Evolutionary conservation across 805 yeast genomes (phyloP).

Genomic region (Yarrowia deformans): DNA sequence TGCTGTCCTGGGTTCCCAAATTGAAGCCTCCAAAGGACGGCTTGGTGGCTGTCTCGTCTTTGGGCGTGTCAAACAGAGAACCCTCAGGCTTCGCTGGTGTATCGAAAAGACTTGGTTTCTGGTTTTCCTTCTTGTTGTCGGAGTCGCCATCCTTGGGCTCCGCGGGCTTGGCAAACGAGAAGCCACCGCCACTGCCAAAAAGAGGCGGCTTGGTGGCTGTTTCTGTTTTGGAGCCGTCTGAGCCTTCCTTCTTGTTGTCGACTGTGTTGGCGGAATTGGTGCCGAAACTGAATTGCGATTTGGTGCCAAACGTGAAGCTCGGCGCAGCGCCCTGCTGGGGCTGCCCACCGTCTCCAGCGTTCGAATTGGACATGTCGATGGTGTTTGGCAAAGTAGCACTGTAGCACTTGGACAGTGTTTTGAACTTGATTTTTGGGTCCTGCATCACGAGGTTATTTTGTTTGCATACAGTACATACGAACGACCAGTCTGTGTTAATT

Average conservation of each 20-base stretch:
- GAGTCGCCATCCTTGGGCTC: not conserved
- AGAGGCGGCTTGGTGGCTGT: not conserved
- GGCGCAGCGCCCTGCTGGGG: not conserved
- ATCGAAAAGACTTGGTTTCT: slow-evolving; percentile 19
- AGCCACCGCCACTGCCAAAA: not conserved
- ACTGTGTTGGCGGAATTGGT: not conserved
- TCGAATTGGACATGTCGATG: slow-evolving; percentile 31
- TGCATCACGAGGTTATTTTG: slow-evolving; percentile 19
- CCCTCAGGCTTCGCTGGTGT: slow-evolving; percentile 18
- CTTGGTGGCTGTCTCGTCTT: not conserved
- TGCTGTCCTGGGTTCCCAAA: not conserved
- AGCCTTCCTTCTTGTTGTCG: not conserved
- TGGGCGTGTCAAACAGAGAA: slow-evolving; percentile 3
- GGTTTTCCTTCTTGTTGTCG: not conserved
- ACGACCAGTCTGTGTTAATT: too few relatives aligned
- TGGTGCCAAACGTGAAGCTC: slow-evolving; percentile 6
- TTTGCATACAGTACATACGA: too few relatives aligned
- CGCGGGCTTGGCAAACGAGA: slow-evolving; percentile 1
- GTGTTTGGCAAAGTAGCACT: not conserved
- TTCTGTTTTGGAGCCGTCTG: not conserved
- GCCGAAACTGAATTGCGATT: slow-evolving; percentile 5
- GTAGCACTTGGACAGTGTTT: not conserved
- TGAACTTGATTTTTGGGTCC: slow-evolving; percentile 9
- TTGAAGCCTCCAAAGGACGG: slow-evolving; percentile 1
- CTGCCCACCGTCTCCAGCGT: not conserved